phyloP scores from a whole-genome alignment of 1,284 basidiomycete genomes.

The Fomitopsis pinicola region DNA sequence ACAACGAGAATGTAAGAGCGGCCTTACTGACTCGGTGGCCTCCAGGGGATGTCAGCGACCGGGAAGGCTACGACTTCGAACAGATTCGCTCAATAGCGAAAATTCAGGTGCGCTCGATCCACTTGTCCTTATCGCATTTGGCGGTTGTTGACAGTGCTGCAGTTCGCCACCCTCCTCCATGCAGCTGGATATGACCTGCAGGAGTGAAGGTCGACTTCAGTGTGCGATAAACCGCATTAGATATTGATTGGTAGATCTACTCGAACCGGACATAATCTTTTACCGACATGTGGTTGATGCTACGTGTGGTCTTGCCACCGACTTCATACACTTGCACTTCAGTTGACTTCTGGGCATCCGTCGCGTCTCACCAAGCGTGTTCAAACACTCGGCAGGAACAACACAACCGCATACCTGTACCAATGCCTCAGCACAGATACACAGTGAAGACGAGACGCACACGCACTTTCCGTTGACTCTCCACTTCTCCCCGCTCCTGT shows the following conservation, averaged over 20 bases:
- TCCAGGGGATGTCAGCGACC: constrained; percentile 68
- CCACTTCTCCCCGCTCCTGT: constrained; percentile 72
- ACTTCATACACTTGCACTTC: not conserved
- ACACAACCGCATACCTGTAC: constrained; percentile 43
- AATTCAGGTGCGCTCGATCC: constrained; percentile 57
- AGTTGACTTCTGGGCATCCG: not conserved
- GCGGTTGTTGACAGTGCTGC: not conserved
- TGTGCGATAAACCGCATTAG: not conserved
- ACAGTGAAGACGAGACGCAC: not conserved
- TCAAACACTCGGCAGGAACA: constrained; percentile 29
- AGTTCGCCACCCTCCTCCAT: constrained; percentile 12
- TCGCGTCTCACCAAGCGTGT: not conserved
- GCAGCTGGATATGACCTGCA: constrained; percentile 10
- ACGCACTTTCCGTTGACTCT: constrained; percentile 77
- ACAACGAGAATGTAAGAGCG: not conserved
- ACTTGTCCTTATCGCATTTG: not conserved
- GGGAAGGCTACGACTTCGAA: constrained; percentile 75
- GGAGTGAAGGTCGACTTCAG: not conserved
- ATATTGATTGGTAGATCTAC: not conserved
- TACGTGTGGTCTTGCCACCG: not conserved
- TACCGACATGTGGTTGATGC: not conserved
- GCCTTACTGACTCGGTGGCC: not conserved
- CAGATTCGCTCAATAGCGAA: constrained; percentile 81
- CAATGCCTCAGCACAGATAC: not conserved
- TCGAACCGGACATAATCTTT: not conserved